These are phyloP conservation scores for Coffea humblotiana DNA, from an alignment of 305 asterid genomes.

Conservation along the genomic window DNA sequence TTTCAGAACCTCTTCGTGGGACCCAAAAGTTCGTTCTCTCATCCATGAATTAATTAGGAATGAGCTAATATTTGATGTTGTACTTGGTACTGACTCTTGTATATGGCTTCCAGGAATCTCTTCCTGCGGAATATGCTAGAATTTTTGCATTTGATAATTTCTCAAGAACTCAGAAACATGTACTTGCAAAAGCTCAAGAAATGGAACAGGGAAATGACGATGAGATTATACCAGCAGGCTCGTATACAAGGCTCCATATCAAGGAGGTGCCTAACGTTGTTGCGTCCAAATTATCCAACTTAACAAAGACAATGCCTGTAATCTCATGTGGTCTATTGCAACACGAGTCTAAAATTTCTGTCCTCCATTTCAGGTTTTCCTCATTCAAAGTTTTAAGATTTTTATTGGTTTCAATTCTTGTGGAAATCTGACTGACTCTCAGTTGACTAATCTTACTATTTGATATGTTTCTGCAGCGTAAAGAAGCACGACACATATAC, in stretches of 20 bases:
- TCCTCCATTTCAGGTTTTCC: conserved; percentile 89
- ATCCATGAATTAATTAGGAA: neutral
- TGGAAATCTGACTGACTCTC: conserved; percentile 1
- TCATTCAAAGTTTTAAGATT: conserved; percentile 5
- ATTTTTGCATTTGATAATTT: conserved; percentile 90
- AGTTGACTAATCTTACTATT: conserved; percentile 11
- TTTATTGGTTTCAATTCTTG: conserved; percentile 7
- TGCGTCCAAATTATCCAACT: conserved; percentile 55
- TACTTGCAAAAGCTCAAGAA: conserved; percentile 66
- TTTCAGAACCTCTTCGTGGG: conserved; percentile 96
- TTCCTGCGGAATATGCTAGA: conserved; percentile 88
- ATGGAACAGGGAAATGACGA: conserved; percentile 56
- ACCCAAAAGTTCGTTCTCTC: conserved; percentile 73
- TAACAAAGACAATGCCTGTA: conserved; percentile 54
- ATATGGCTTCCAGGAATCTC: conserved; percentile 71
- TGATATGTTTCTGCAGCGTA: conserved; percentile 47
- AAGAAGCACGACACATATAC: conserved; percentile 73
- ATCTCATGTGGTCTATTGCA: conserved; percentile 79
- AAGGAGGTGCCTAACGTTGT: conserved; percentile 53
- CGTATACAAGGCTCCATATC: conserved; percentile 69
- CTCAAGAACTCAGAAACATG: conserved; percentile 76
- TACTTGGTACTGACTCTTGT: conserved; percentile 20
- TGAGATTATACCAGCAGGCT: conserved; percentile 61
- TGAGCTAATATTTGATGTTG: neutral
- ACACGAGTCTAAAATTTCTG: conserved; percentile 90